Evolutionary conservation across 116 monocot species (phyloP).

Genomic region (Thalassia testudinum): DNA sequence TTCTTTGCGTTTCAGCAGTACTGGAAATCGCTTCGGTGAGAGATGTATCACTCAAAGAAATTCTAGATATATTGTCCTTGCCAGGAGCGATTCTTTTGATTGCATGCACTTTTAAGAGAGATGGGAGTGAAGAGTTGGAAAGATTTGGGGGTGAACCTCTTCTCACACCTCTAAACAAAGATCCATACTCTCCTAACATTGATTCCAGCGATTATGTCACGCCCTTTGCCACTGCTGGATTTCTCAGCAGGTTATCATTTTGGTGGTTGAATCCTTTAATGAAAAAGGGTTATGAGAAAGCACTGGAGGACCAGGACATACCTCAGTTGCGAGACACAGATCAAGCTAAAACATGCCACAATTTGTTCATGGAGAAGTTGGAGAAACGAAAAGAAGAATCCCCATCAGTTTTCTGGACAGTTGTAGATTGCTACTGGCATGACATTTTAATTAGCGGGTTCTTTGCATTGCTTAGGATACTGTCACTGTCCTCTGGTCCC

Average conservation of each 20-base stretch:
- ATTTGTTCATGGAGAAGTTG: conserved; percentile 35
- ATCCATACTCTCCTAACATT: neutral
- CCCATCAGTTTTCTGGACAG: conserved; percentile 32
- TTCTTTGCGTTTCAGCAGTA: conserved; percentile 31
- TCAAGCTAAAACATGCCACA: conserved; percentile 31
- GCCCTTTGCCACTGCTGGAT: conserved; percentile 39
- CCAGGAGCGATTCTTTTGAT: conserved; percentile 42
- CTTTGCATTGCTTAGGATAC: conserved; percentile 67
- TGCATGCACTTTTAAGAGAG: conserved; percentile 17
- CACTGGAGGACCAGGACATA: conserved; percentile 62
- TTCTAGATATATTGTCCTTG: conserved; percentile 31
- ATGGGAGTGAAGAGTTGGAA: conserved; percentile 1
- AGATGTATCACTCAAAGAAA: conserved; percentile 12
- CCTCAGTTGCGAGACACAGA: conserved; percentile 33
- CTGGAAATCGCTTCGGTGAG: conserved; percentile 10
- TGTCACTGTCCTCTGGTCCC: conserved; percentile 61
- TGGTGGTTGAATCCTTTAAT: conserved; percentile 91
- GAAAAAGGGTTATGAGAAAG: conserved; percentile 50
- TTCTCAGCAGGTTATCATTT: conserved; percentile 54
- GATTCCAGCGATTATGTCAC: conserved; percentile 16
- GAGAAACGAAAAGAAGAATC: conserved; percentile 16
- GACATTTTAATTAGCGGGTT: conserved; percentile 54
- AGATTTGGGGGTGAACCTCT: conserved; percentile 11
- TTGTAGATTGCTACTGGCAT: conserved; percentile 46
- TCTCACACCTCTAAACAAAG: conserved; percentile 27